phyloP scores from a whole-genome alignment of 768 basidiomycete species.

The Auricularia cornea region DNA sequence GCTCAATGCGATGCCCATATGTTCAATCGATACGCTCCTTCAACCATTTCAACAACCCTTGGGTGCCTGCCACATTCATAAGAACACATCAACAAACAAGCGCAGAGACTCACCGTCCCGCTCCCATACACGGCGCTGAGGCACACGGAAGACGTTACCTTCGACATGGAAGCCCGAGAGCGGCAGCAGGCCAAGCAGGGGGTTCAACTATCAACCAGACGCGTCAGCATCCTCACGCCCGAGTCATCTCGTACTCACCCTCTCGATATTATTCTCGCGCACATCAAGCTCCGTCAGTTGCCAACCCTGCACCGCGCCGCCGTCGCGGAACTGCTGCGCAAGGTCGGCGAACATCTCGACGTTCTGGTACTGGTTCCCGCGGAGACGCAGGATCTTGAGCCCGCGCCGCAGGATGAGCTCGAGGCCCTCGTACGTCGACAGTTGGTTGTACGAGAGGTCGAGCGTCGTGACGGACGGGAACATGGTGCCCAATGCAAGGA shows the following conservation, averaged over 20 bases:
- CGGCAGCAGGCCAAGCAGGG: constrained; percentile 8
- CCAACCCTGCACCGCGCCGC: constrained; percentile 44
- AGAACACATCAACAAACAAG: background rate
- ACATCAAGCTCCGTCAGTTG: constrained; percentile 76
- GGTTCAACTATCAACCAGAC: background rate
- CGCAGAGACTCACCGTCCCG: constrained; percentile 43
- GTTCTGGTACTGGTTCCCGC: constrained; percentile 57
- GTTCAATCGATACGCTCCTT: constrained; percentile 39
- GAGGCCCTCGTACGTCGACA: constrained; percentile 35
- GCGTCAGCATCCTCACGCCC: background rate
- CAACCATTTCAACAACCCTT: constrained; percentile 71
- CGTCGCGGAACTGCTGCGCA: constrained; percentile 42
- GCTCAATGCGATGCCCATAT: too few species aligned
- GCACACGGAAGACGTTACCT: constrained; percentile 62
- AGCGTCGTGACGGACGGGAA: constrained; percentile 66
- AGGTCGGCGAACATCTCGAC: constrained; percentile 55
- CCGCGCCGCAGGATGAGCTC: constrained; percentile 49
- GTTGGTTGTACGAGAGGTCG: constrained; percentile 65
- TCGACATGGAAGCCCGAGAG: background rate
- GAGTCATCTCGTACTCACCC: constrained; percentile 47
- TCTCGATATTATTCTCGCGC: constrained; percentile 71
- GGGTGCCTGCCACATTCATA: constrained; percentile 38
- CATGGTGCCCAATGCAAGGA: constrained; percentile 51
- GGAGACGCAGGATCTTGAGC: constrained; percentile 54
- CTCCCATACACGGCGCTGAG: constrained; percentile 76